Evolutionary conservation across 345 rosid genomes (phyloP), one percentile per base, ranked within the genome.

Genomic region (thale cress (Arabidopsis thaliana)): DNA sequence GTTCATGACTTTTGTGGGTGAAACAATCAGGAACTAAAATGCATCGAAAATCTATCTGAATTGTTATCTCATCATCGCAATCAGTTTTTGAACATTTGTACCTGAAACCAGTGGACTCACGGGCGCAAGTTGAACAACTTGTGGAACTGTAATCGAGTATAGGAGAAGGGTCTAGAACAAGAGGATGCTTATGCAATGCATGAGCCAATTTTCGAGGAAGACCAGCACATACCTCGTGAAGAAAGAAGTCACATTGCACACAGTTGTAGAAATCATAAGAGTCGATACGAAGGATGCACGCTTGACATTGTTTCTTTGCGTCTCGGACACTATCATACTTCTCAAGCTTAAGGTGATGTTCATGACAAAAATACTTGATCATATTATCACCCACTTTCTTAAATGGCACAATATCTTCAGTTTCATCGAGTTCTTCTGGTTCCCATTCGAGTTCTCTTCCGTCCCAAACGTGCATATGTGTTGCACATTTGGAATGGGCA

Each of bases 201-300:
- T 67, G 71, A 67, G 25, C 34, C 66, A 74, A 69, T 81, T 83
- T 82, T 71, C 41, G 82, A 79, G 79, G 82, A 81, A 76, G 83
- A 80, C 38, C 28, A 34, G 71, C 80, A 75, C 85, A 82, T 73
- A 82, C 66, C 81, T 82, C 59, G 28, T 59, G 75, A 4, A 71
- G 59, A 59, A 23, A 48, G 14, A 46, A 59, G 0, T 59, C 59
- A 59, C 75, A 71, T 10, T 71, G 48, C 4, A 48, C 0, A 2
- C 75, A 71, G 0, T 37, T 71, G 59, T 71, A 72, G 51, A 61
- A 72, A 24, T 61, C 16, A 25, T 1, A 0, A 71, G 37, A 14
- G 37, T 71, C 59, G 7, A 60, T 60, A 42, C 3, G 40, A 48
- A 68, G 52, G 40, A 41, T 16, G 20, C 64, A 69, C 1, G 53